A percentile compares a stretch with the other conserved stretches of the same genome.
Evolutionary conservation across 2,329 filamentous ascomycete species (phyloP).

Genomic region (Lecanicillium sp.): DNA sequence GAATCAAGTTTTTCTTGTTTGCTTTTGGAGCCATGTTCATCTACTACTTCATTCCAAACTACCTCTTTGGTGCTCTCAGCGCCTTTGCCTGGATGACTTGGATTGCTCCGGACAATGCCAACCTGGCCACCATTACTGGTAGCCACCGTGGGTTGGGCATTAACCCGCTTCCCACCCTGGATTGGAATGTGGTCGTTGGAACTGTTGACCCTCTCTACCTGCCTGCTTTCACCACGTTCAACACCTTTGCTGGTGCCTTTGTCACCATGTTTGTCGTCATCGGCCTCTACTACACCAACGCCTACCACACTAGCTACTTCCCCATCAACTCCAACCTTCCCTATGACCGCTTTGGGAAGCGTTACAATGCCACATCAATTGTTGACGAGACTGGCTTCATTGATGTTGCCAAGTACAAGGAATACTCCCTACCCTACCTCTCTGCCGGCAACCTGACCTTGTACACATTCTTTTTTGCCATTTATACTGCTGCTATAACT

Average conservation of each 20-base stretch:
- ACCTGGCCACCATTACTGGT: constrained; percentile 28
- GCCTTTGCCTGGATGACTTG: constrained; percentile 46
- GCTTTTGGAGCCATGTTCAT: constrained; percentile 38
- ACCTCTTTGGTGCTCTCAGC: constrained; percentile 37
- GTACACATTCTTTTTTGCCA: constrained; percentile 32
- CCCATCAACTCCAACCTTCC: constrained; percentile 32
- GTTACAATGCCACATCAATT: constrained; percentile 28
- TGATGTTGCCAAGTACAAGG: constrained; percentile 26
- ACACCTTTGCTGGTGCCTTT: constrained; percentile 22
- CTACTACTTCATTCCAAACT: constrained; percentile 47
- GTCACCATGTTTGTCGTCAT: constrained; percentile 20
- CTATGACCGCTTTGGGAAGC: constrained; percentile 28
- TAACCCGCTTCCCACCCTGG: constrained; percentile 32
- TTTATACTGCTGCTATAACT: constrained; percentile 30
- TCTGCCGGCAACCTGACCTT: constrained; percentile 24
- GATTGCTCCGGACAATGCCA: constrained; percentile 36
- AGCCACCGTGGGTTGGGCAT: constrained; percentile 29
- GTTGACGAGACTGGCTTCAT: constrained; percentile 26
- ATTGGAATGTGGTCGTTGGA: constrained; percentile 31
- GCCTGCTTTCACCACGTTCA: constrained; percentile 28
- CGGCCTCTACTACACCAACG: constrained; percentile 23
- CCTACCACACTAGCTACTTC: constrained; percentile 27
- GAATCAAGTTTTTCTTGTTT: constrained; percentile 37
- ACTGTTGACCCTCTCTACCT: constrained; percentile 28
- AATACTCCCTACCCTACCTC: constrained; percentile 34